A percentile compares a stretch with the other conserved stretches of the same genome.
These are phyloP conservation scores for Lactifluus piperatus DNA, from an alignment of 768 basidiomycete genomes.

Conservation along the genomic window DNA sequence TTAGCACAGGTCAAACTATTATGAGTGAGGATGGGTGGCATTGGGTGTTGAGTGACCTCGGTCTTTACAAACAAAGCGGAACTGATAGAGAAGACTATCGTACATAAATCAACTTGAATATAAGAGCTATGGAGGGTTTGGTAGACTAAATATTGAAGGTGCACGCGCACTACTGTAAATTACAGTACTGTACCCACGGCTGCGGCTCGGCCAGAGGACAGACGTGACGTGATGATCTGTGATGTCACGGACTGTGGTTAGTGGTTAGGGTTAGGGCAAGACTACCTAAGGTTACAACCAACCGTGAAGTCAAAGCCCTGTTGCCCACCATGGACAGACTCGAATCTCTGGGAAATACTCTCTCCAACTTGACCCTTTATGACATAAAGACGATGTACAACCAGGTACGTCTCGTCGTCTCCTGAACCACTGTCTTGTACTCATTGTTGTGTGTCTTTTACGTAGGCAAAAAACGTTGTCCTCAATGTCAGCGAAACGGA, in stretches of 20 bases:
- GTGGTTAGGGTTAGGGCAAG: background rate
- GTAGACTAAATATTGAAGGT: too few species aligned
- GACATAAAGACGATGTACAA: constrained; percentile 94
- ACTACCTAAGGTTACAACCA: too few species aligned
- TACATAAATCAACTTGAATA: too few species aligned
- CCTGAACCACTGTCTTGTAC: background rate
- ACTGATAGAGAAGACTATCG: too few species aligned
- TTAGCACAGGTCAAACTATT: too few species aligned
- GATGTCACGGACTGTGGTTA: background rate
- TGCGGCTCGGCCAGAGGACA: too few species aligned
- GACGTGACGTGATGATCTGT: background rate
- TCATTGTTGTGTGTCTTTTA: background rate
- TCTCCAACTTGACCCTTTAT: constrained; percentile 83
- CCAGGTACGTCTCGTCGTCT: constrained; percentile 46
- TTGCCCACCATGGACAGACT: constrained; percentile 62
- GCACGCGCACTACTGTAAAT: too few species aligned
- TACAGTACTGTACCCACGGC: too few species aligned
- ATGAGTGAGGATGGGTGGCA: too few species aligned
- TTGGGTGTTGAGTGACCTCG: too few species aligned
- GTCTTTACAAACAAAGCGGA: too few species aligned
- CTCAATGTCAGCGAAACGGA: constrained; percentile 97
- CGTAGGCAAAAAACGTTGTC: constrained; percentile 89
- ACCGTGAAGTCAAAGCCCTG: background rate
- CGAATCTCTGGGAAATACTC: constrained; percentile 61
- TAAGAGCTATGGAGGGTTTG: too few species aligned